A percentile compares a stretch with the other conserved stretches of the same genome.
Conservation (phyloP, 164 flowering plant species). For the Liquidambar formosana region DNA sequence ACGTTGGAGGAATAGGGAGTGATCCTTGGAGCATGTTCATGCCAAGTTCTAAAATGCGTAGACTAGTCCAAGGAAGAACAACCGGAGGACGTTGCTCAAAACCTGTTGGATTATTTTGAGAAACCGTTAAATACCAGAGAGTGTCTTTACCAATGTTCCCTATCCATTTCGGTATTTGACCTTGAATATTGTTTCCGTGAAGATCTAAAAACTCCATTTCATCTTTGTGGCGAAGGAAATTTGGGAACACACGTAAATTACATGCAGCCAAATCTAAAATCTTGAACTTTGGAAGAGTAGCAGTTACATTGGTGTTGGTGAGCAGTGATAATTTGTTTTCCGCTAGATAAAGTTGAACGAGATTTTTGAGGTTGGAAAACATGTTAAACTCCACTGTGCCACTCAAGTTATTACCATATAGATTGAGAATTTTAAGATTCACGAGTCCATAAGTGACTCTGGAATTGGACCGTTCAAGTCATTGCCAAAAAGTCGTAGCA, state of each 20-base stretch:
- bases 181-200: neutral
- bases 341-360: neutral
- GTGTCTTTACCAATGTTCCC: neutral
- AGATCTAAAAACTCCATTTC: neutral
- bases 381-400: no score
- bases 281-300: neutral
- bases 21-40: neutral
- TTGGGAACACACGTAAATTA: neutral
- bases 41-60: neutral
- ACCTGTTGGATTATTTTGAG: neutral
- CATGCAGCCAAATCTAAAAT: neutral
- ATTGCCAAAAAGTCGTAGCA: no score
- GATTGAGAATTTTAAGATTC: no score
- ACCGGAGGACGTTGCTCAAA: neutral
- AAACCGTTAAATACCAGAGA: neutral
- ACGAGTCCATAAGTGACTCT: no score
- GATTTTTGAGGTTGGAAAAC: neutral
- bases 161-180: neutral
- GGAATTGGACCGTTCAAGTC: no score
- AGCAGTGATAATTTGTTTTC: neutral
- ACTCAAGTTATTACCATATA: no score
- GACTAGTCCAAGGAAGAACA: neutral
- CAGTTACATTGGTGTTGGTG: neutral
- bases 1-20: neutral
- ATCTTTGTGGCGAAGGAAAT: no score